Conservation (phyloP, 2,329 filamentous ascomycete species). For the Ophiostoma pallidulum region DNA sequence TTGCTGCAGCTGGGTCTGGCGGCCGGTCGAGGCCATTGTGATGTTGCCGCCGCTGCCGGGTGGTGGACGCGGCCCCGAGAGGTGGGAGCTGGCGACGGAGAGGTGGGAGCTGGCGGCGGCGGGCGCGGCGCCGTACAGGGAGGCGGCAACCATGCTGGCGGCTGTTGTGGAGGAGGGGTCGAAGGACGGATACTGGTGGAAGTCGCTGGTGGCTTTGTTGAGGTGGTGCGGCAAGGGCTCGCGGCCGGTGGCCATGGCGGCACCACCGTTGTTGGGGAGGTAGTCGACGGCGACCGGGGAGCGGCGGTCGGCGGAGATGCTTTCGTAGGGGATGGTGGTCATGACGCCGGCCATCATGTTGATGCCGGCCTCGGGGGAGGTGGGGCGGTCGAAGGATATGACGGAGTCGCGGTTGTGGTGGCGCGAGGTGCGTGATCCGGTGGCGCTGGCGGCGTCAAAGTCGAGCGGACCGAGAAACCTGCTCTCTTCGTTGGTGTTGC, state of each 20-base stretch:
- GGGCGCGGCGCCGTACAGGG: constrained; percentile 25
- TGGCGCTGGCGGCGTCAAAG: constrained; percentile 50
- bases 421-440: constrained; percentile 64
- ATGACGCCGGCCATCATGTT: constrained; percentile 74
- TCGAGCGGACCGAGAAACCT: constrained; percentile 45
- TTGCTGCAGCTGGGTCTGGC: constrained; percentile 67
- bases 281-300: constrained; percentile 67
- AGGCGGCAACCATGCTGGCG: constrained; percentile 22
- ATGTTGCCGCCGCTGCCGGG: constrained; percentile 47
- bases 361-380: constrained; percentile 54
- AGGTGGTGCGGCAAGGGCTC: constrained; percentile 76
- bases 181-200: constrained; percentile 78
- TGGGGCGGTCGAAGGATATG: constrained; percentile 59
- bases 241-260: constrained; percentile 53
- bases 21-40: constrained; percentile 62
- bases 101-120: constrained; percentile 39
- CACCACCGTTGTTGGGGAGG: constrained; percentile 46
- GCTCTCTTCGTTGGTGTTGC: constrained; percentile 50
- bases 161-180: constrained; percentile 37
- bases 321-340: constrained; percentile 81
- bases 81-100: constrained; percentile 44
- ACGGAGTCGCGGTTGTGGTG: constrained; percentile 65
- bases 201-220: constrained; percentile 68
- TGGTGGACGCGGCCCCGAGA: constrained; percentile 54
- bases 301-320: constrained; percentile 52